These are phyloP conservation scores for Fraxinus pennsylvanica DNA, from an alignment of 257 asterid genomes.

Conservation along the genomic window DNA sequence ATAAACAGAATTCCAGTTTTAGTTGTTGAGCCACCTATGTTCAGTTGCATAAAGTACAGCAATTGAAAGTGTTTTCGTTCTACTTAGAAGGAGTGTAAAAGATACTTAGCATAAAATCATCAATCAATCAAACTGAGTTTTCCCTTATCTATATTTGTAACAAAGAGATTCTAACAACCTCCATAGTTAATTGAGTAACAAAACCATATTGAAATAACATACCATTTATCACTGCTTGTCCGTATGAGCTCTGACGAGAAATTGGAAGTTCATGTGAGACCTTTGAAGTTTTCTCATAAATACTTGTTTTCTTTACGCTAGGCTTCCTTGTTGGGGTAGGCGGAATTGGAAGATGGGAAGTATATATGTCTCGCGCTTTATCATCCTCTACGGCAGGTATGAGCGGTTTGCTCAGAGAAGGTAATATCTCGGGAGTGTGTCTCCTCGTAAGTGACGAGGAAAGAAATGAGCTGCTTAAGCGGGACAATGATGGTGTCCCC, in stretches of 20 bases:
- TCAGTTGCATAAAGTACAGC: background rate
- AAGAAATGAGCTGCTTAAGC: constrained; percentile 75
- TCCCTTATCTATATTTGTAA: background rate
- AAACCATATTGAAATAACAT: constrained; percentile 5
- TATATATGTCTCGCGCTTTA: constrained; percentile 52
- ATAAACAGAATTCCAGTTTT: background rate
- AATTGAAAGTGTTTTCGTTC: background rate
- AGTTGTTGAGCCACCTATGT: background rate
- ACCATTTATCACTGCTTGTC: constrained; percentile 91
- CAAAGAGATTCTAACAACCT: background rate
- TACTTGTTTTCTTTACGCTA: constrained; percentile 39
- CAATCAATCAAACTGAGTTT: background rate
- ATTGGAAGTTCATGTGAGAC: constrained; percentile 59
- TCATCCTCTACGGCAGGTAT: constrained; percentile 48
- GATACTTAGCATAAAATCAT: background rate
- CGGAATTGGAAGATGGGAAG: constrained; percentile 59
- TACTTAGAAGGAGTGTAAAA: background rate
- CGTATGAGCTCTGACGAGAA: constrained; percentile 64
- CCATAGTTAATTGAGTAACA: background rate
- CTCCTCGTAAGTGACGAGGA: constrained; percentile 66
- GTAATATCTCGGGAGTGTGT: constrained; percentile 76
- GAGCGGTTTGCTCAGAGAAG: constrained; percentile 70
- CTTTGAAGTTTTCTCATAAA: constrained; percentile 51
- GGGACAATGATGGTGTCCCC: constrained; percentile 67
- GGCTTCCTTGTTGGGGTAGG: constrained; percentile 62